phyloP scores from a whole-genome alignment of 345 rosid species.

The Brassica carinata region DNA sequence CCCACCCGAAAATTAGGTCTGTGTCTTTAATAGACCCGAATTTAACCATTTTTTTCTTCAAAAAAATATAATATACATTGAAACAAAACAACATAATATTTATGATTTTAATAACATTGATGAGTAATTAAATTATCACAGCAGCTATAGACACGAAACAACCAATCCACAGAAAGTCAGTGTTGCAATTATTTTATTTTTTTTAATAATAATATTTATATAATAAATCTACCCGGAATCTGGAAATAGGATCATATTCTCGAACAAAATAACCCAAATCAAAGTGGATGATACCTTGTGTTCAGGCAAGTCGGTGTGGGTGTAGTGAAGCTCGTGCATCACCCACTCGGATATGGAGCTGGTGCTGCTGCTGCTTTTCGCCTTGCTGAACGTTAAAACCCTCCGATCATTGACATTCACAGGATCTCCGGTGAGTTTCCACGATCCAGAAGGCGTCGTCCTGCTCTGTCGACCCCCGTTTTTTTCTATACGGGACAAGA shows the following conservation, averaged over 20 bases:
- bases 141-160: background rate
- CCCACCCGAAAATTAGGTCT: too few relatives aligned
- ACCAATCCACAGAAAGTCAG: background rate
- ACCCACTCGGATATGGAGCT: slow-evolving; percentile 33
- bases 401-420: slow-evolving; percentile 17
- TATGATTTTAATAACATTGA: background rate
- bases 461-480: slow-evolving; percentile 39
- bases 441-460: slow-evolving; percentile 38
- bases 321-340: slow-evolving; percentile 31
- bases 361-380: background rate
- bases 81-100: too few relatives aligned
- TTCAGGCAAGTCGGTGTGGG: slow-evolving; percentile 8
- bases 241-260: too few relatives aligned
- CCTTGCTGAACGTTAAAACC: slow-evolving; percentile 37
- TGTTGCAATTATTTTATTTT: too few relatives aligned
- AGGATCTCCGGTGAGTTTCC: slow-evolving; percentile 46
- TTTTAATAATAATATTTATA: too few relatives aligned
- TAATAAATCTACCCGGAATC: too few relatives aligned
- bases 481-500: slow-evolving; percentile 31
- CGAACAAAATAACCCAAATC: too few relatives aligned
- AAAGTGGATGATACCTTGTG: background rate
- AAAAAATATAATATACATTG: too few relatives aligned
- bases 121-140: too few relatives aligned
- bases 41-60: too few relatives aligned
- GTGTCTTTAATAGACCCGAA: too few relatives aligned